Base-by-base conservation (phyloP, 352 stramenopile genomes). In the Globisporangium splendens region DNA sequence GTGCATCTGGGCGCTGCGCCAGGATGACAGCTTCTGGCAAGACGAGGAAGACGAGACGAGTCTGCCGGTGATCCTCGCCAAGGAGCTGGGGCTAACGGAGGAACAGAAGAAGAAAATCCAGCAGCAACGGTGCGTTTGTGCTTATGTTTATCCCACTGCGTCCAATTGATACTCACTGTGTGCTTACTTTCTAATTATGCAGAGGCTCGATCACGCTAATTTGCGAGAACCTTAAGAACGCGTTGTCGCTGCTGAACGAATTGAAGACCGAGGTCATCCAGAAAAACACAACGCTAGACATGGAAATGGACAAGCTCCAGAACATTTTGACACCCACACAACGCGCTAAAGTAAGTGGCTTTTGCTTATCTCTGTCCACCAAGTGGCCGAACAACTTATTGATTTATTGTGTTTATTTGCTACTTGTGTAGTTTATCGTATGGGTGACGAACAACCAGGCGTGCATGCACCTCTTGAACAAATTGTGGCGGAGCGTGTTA, bases 401-500 rank as follows among this genome's bases (percentile, higher is more conserved):
- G n/a, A 62, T 15, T 50, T 28, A 20, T 20, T 58, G 56, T 50
- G 38, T 52, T 51, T 60, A 46, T 41, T 14, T 44, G 38, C 31
- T 52, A 31, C 24, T 31, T 31, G 46, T 33, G 33, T 57, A 93
- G 75, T 98, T 98, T 71, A 95, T 98, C 49, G 88, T 98, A 24
- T 98, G 93, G 93, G 90, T 98, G 54, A 96, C 89, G 50, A 97
- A 98, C 72, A 98, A 98, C 66, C 87, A 92, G 56, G 93, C 93
- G 43, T 97, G 88, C 62, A 98, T 98, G 89, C 89, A 97, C 65
- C 84, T 98, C 75, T 78, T 98, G n/a, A 97, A 98, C 79, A 97
- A 98, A 75, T 73, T 98, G 54, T 98, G 93, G 93, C 91, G 82
- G 59, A 94, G 79, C 70, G 84, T 94, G 49, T 84, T 94, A 79